Evolutionary conservation across 1,284 basidiomycete species (phyloP), one percentile per base, ranked within the genome.

Genomic region (Cystobasidium slooffiae): DNA sequence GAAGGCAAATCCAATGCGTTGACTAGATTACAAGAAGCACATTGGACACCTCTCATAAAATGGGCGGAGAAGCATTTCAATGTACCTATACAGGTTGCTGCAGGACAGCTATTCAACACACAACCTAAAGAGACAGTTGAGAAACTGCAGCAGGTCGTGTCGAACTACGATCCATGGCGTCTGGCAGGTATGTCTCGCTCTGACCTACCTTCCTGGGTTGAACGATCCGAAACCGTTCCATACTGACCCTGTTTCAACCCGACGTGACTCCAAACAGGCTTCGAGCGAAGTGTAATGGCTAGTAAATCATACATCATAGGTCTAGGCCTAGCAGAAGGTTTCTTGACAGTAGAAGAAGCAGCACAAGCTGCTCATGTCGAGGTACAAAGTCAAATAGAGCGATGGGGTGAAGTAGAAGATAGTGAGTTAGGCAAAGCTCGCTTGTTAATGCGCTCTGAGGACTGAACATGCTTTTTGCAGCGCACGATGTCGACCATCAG

Each of bases 371-470:
- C 93, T 5, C 91, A 93, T 75, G 96, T 97, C 8, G 97, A 99
- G 83, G 95, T 99, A 0, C 87, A 90, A 75, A 94, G 91, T 80
- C 97, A 99, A 84, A 97, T 97, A 76, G 88, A 96, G 82, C 86
- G 89, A 65, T 99, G 97, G 97, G 97, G 97, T 31, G 94, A 97
- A 83, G 97, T 99, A 0, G 97, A 99, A 85, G 97, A 99, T 83
- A 92, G 94, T 97, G 80, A 85, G 94, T 87, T 1, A 12, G 22
- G 16, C 51, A 18, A 58, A 49, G 10, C 44, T 46, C 1, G 31
- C 12, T 18, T 1, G 5, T 20, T 16, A 12, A 8, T n/a, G 10
- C 1, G n/a, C 24, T 9, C 12, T 37, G 46, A 39, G 62, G 43
- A 69, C 73, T 69, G 52, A 20, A 59, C 9, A 66, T 20, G 63